Base-by-base conservation (phyloP, 2,329 filamentous ascomycete species). In the Ceratocystis albifundus region DNA sequence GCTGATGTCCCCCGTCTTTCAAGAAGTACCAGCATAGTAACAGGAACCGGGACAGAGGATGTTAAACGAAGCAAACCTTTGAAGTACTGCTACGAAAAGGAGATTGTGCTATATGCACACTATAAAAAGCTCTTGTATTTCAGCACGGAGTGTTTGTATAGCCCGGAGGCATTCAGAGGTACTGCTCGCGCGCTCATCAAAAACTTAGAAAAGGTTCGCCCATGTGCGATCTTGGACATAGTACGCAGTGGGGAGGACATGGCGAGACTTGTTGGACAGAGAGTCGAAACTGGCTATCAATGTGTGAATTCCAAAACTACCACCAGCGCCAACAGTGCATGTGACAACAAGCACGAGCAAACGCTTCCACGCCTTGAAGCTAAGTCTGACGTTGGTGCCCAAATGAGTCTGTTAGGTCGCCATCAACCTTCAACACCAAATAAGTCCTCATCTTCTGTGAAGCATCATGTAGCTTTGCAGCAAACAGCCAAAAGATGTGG, bases 1-100 rank as follows among this genome's bases (percentile, higher is more conserved):
- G 94, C 92, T 25, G 94, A 99, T 75, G 76, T 99, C 53, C 89
- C 94, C 0, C 85, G 94, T 36, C 77, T 99, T 10, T 89, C 92
- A 15, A 81, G 94, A 69, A 92, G 90, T 65, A 97, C 94, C 1
- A 94, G 85, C 70, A 97, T 99, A 71, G 81, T 97, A 15, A 99
- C 86, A 1, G 88, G 83, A 50, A 87, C 85, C 71, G 79, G 85
- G 41, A 83, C 82, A n/a, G 91, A 89, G 68, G 90, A 95, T 68
- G 93, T 96, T 70, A 95, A 96, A 78, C 84, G 94, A 70, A 96
- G 90, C 77, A 99, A 99, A 77, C 94, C 94, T 15, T 81, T 99
- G 59, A 97, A 99, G 75, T 99, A 97, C 74, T 92, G 93, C 1
- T 99, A 97, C 74, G 94, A 99, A 74, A 99, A 99, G 77, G 94